These are phyloP conservation scores for Aspergillus ruber DNA, from an alignment of 2,329 filamentous ascomycete species.

Conservation along the genomic window DNA sequence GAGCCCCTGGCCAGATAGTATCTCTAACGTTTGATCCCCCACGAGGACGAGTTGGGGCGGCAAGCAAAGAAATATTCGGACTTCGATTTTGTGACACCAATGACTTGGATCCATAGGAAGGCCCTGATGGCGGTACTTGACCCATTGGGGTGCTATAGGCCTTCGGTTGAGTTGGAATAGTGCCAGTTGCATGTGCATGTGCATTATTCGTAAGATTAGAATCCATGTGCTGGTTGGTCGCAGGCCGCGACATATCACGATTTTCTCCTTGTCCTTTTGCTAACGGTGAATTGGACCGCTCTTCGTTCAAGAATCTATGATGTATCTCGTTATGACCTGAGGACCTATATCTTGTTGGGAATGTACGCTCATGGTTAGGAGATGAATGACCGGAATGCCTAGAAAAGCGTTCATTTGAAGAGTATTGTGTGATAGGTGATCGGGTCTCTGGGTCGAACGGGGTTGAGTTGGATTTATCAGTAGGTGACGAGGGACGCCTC, in stretches of 20 bases:
- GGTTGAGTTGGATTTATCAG: conserved; percentile 45
- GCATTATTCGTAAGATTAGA: conserved; percentile 12
- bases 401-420: conserved; percentile 16
- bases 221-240: conserved; percentile 5
- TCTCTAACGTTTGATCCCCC: conserved; percentile 32
- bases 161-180: conserved; percentile 28
- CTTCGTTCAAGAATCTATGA: conserved; percentile 10
- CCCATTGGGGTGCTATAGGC: conserved; percentile 16
- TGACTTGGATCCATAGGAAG: conserved; percentile 30
- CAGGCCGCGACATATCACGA: background rate
- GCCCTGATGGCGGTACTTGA: conserved; percentile 31
- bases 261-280: conserved; percentile 8
- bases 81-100: conserved; percentile 32
- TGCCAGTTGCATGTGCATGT: conserved; percentile 10
- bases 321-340: conserved; percentile 10
- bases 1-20: conserved; percentile 24
- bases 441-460: conserved; percentile 26
- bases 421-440: conserved; percentile 19
- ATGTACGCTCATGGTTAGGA: conserved; percentile 7
- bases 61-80: conserved; percentile 34
- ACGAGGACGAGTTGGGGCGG: conserved; percentile 44
- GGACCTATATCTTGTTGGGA: conserved; percentile 3
- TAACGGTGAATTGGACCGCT: conserved; percentile 5
- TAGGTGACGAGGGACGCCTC: conserved; percentile 55
- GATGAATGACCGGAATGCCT: conserved; percentile 9